Base-by-base conservation (phyloP, 1,284 basidiomycete species). In the Ceratobasidium sp. region DNA sequence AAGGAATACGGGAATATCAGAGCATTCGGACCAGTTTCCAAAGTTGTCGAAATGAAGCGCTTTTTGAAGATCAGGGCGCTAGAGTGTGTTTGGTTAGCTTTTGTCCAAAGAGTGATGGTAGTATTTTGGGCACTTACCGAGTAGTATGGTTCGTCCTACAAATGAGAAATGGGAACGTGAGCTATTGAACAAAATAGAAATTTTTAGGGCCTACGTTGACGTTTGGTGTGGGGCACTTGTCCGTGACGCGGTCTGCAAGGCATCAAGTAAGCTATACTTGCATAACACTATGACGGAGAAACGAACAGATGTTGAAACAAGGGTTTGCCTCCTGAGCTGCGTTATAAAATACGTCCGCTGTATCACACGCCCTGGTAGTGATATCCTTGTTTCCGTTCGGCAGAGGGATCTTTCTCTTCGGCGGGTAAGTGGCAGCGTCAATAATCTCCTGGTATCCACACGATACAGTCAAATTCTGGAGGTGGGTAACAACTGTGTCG, bases 11-110 rank as follows among this genome's bases (percentile, higher is more conserved):
- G 82, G 78, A 40, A 76, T 79, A 13, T 76, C 46, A 26, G 76
- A 60, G 79, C 83, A 84, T 53, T 80, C 70, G 23, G 60, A 44
- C 83, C 83, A 84, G 46, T 68, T 79, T 51, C 82, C 67, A 55
- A 79, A 61, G 55, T 78, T 73, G 13, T 83, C 81, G 1, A 82
- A 82, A 78, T 84, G 83, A n/a, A 84, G 79, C 2, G 82, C 81
- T 13, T 40, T 39, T 75, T 82, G 82, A 46, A 84, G 83, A 71
- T 84, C 83, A 2, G 80, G 60, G 13, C 83, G 81, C 79, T 83
- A 28, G 18, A 20, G 23, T 33, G 28, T 18, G 23, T 70, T 39
- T 80, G 81, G 72, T 82, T 80, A 44, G 44, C 28, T 51, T 68
- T 5, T 18, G 66, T 15, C n/a, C 26, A 13, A 6, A 58, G 78